A percentile compares a stretch with the other conserved stretches of the same genome.
Conservation (phyloP, 2,329 filamentous ascomycete genomes). For the Calonectria crousiana region DNA sequence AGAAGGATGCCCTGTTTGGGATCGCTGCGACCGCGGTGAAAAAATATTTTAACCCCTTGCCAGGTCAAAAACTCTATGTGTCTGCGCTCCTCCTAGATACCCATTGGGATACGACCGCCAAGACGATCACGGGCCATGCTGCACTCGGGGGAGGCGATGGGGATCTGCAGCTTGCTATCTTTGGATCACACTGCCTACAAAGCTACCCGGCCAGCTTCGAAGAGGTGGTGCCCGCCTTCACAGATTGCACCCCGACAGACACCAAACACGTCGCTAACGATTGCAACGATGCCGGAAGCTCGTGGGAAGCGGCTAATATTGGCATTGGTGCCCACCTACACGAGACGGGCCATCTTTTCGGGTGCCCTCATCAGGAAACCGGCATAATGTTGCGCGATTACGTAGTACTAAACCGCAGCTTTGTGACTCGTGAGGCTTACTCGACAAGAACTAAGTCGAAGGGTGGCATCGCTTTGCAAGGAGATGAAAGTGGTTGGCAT, state of each 20-base stretch:
- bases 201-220: slow-evolving; percentile 92
- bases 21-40: slow-evolving; percentile 84
- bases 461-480: slow-evolving; percentile 78
- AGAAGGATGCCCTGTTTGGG: slow-evolving; percentile 79
- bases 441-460: slow-evolving; percentile 89
- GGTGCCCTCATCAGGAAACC: slow-evolving; percentile 88
- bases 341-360: slow-evolving; percentile 90
- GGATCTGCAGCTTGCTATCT: slow-evolving; percentile 86
- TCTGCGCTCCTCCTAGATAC: slow-evolving; percentile 88
- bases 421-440: slow-evolving; percentile 84
- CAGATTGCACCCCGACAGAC: slow-evolving; percentile 91
- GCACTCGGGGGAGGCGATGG: slow-evolving; percentile 82
- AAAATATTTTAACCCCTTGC: slow-evolving; percentile 78
- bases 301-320: slow-evolving; percentile 95
- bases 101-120: slow-evolving; percentile 82
- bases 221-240: slow-evolving; percentile 89
- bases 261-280: slow-evolving; percentile 85
- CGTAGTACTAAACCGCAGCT: slow-evolving; percentile 84
- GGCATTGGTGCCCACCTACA: slow-evolving; percentile 94
- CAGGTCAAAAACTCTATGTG: slow-evolving; percentile 89
- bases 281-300: slow-evolving; percentile 87
- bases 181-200: slow-evolving; percentile 91
- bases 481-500: slow-evolving; percentile 93
- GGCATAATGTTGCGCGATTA: slow-evolving; percentile 96
- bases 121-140: slow-evolving; percentile 83